Evolutionary conservation across 2,329 filamentous ascomycete genomes (phyloP).

Genomic region (Thelonectria discophora): DNA sequence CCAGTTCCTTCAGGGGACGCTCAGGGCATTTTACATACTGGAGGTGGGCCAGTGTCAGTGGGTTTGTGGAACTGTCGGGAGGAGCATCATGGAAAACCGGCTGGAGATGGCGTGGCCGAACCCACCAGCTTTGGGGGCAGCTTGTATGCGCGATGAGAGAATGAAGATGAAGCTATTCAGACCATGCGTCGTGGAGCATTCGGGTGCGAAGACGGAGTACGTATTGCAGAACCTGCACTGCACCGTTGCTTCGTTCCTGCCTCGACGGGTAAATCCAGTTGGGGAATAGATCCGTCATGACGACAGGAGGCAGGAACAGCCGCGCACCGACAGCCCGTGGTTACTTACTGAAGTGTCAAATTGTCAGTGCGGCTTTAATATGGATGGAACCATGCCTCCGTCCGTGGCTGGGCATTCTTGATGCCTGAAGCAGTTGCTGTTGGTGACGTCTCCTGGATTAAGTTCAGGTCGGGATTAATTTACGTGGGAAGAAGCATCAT

Average conservation of each 20-base stretch:
- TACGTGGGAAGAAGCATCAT: background rate
- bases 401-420: conserved; percentile 11
- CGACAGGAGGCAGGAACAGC: background rate
- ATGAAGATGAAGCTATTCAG: conserved; percentile 12
- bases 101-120: conserved; percentile 13
- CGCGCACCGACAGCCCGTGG: background rate
- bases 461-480: background rate
- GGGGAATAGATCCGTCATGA: conserved; percentile 1
- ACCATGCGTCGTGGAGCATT: background rate
- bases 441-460: background rate
- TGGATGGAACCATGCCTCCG: conserved; percentile 2
- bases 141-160: background rate
- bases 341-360: conserved; percentile 2
- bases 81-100: conserved; percentile 4
- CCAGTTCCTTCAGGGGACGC: background rate
- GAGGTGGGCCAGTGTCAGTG: conserved; percentile 5
- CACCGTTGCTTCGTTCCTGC: background rate
- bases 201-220: background rate
- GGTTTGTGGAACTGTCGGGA: conserved; percentile 2
- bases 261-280: background rate
- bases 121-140: background rate
- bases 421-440: conserved; percentile 21
- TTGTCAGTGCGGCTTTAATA: conserved; percentile 17
- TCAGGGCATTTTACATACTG: conserved; percentile 7
- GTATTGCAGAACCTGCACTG: background rate